These are phyloP conservation scores for Russula earlei DNA, from an alignment of 768 basidiomycete genomes.

Conservation along the genomic window DNA sequence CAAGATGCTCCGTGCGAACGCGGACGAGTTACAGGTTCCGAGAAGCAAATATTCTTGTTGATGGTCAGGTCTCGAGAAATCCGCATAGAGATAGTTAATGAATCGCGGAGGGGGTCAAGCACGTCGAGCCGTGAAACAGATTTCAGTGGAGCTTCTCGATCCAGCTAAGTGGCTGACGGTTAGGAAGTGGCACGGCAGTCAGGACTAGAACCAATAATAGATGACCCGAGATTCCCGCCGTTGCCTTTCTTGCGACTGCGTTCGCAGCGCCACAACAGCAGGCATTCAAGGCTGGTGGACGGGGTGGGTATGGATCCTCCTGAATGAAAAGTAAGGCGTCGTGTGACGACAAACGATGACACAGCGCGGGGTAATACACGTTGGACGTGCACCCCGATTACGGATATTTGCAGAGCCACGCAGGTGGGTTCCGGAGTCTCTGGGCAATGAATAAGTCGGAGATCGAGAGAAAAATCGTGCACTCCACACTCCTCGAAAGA, in stretches of 20 bases:
- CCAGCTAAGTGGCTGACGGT: constrained; percentile 13
- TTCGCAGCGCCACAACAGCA: constrained; percentile 10
- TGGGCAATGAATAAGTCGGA: neutral
- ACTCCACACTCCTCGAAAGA: neutral
- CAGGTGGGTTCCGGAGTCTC: neutral
- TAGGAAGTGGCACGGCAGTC: constrained; percentile 1
- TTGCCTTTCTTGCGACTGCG: constrained; percentile 11
- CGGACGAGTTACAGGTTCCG: neutral
- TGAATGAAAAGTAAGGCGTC: neutral
- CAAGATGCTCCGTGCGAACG: neutral
- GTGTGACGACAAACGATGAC: neutral
- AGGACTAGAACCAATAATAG: constrained; percentile 15
- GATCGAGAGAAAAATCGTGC: neutral
- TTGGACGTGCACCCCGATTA: neutral
- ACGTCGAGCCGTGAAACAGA: neutral
- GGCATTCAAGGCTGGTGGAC: constrained; percentile 1
- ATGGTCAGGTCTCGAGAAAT: constrained; percentile 1
- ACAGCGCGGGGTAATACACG: neutral
- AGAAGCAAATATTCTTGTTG: neutral
- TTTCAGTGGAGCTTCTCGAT: neutral
- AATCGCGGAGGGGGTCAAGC: neutral
- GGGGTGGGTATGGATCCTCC: neutral
- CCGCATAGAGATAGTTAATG: constrained; percentile 1
- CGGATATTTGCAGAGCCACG: neutral
- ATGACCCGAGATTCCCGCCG: constrained; percentile 6